phyloP scores from a whole-genome alignment of 306 rosid species.

The Ormosia semicastrata region DNA sequence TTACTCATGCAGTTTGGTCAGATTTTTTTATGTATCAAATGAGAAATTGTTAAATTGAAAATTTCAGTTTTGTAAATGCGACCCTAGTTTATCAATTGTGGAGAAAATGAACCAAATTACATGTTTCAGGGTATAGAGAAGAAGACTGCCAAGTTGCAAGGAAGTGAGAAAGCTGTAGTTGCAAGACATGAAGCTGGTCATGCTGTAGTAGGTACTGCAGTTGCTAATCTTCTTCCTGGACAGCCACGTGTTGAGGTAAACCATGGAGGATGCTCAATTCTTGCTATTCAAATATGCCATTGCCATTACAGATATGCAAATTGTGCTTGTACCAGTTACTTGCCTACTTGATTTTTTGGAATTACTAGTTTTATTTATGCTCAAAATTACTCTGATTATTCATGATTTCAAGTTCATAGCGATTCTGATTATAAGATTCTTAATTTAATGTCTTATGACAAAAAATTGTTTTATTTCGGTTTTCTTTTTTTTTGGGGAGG shows the following conservation, averaged over 20 bases:
- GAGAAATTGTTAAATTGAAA: background rate
- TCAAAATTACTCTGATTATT: background rate
- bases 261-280: constrained; percentile 10
- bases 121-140: constrained; percentile 90
- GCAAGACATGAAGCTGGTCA: constrained; percentile 99
- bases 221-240: constrained; percentile 88
- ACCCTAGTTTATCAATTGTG: background rate
- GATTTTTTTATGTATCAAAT: background rate
- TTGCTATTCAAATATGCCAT: constrained; percentile 12
- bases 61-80: background rate
- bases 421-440: background rate
- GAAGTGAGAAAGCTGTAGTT: constrained; percentile 91
- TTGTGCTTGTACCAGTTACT: background rate
- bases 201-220: constrained; percentile 98
- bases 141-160: constrained; percentile 91
- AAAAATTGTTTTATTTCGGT: background rate
- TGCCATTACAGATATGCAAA: constrained; percentile 4
- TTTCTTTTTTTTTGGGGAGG: background rate
- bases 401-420: background rate
- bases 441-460: constrained; percentile 1
- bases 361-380: background rate
- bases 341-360: constrained; percentile 20
- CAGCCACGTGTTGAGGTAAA: constrained; percentile 97
- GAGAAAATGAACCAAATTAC: constrained; percentile 36
- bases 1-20: background rate